Conservation (phyloP, 2,329 filamentous ascomycete species). For the Zasmidium cellare region DNA sequence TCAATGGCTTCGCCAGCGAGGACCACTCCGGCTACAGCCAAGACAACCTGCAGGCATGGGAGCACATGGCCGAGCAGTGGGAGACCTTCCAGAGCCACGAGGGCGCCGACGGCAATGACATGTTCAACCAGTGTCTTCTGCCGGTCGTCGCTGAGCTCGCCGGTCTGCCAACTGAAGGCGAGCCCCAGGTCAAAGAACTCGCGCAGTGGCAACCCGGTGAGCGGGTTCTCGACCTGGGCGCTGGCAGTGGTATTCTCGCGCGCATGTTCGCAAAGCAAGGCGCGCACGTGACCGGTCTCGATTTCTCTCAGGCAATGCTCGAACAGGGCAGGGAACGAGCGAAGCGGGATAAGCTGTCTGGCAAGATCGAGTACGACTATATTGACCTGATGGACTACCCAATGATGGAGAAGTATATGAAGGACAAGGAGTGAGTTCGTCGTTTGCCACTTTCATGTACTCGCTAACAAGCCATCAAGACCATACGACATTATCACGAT, state of each 20-base stretch:
- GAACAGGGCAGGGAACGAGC: conserved; percentile 34
- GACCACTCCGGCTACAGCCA: conserved; percentile 3
- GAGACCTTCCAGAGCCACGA: conserved; percentile 33
- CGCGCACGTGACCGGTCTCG: conserved; percentile 46
- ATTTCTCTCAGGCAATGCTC: conserved; percentile 47
- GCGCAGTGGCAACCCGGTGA: conserved; percentile 30
- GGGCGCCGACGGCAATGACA: conserved; percentile 42
- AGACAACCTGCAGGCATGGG: conserved; percentile 37
- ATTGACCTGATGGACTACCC: conserved; percentile 43
- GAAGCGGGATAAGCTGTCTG: conserved; percentile 13
- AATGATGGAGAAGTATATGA: conserved; percentile 35
- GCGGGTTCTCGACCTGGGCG: conserved; percentile 50
- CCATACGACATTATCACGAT: conserved; percentile 48
- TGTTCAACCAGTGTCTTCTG: conserved; percentile 46
- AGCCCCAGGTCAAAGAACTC: conserved; percentile 25
- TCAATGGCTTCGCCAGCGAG: conserved; percentile 5
- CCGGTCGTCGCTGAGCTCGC: conserved; percentile 42
- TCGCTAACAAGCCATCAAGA: conserved; percentile 19
- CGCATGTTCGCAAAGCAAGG: conserved; percentile 44
- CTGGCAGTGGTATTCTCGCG: conserved; percentile 52
- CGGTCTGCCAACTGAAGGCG: conserved; percentile 38
- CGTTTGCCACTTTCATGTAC: conserved; percentile 5
- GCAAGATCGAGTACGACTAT: conserved; percentile 33
- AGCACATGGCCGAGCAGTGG: conserved; percentile 46
- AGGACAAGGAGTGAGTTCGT: conserved; percentile 12